Base-by-base conservation (phyloP, 495 filamentous ascomycete species). In the Thermothielavioides terrestris region DNA sequence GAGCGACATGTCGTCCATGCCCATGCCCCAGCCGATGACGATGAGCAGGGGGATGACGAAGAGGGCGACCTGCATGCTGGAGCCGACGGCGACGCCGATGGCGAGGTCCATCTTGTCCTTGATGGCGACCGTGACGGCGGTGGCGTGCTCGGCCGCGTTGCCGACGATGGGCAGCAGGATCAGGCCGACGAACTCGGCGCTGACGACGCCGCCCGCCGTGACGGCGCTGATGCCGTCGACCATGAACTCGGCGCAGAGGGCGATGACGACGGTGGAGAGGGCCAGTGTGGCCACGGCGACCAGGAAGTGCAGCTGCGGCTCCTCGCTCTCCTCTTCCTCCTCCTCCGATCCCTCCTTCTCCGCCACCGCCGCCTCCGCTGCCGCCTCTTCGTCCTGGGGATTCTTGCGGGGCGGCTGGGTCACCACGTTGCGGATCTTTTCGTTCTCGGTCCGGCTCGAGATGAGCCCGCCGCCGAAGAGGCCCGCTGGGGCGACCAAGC, bases 101-200 rank as follows among this genome's bases (percentile, higher is more conserved):
- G 85, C 80, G 15, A 91, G 68, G 60, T 92, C 87, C 88, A 92
- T 92, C 64, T 92, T 94, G 64, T 91, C 88, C 73, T 92, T 94
- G 63, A 80, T 74, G 1, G 87, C 87, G 6, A 90, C 88, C 0
- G 86, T 91, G 21, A 94, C 85, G 18, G 88, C 86, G 2, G 88
- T 92, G 18, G 85, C 86, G 61, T 92, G 88, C 65, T 94, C 88
- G 6, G 87, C 88, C 4, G 87, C 88, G 60, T 94, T 92, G 35
- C 88, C 88, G 25, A 92, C 88, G 53, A 94, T 90, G n/a, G 88
- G 88, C 3, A 92, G 74, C 4, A 92, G 77, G 52, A 94, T 90
- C 54, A 94, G 67, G 39, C 88, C 86, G 42, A 92, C 83, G 56
- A 92, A 94, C 21, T 86, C 88, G 39, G 82, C 72, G 14, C 79